Evolutionary conservation across 2,329 filamentous ascomycete species (phyloP), one percentile per base, ranked within the genome.

Genomic region (Malbranchea zuffiana): DNA sequence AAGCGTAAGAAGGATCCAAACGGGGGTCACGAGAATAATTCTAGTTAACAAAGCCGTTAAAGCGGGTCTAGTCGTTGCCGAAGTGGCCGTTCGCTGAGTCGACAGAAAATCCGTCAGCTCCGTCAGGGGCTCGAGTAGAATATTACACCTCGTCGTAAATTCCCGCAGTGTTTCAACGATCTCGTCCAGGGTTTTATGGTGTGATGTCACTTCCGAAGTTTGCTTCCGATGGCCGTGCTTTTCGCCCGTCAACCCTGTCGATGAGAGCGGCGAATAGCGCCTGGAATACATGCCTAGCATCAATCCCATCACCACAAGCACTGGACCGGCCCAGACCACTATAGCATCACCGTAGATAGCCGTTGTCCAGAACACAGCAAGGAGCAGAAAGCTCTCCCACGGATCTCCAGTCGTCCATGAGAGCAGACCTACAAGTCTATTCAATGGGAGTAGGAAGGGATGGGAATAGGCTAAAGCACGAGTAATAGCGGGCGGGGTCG

Each of bases 131-230:
- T 95, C 87, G 35, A 96, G 71, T 12, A 98, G 67, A 35, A 94
- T 80, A 57, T 95, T 94, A 61, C 90, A 95, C 32, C 90, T 74
- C 4, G 80, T 82, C 0, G 88, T 96, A 49, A 98, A 84, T 47
- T 86, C 78, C 56, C 86, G 85, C 29, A 98, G 65, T 0, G 84
- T 93, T 50, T 96, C 87, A 39, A 98, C 82, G 43, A 98, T 98
- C 63, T 98, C 90, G 56, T 98, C 90, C 35, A 98, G 63, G 34
- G 86, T 95, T 66, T 95, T 95, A 52, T 94, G 84, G 50, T 90
- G 83, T 27, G 78, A 80, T 43, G 72, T 77, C 5, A 71, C 74
- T 50, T 85, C 82, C 6, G 68, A 65, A 2, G 60, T 59, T 12
- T 62, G 61, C 21, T 65, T 65, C 42, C 66, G 72, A 38, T 72